A percentile compares a stretch with the other conserved stretches of the same genome.
Evolutionary conservation across 1,284 basidiomycete species (phyloP).

Genomic region (Naganishia albida): DNA sequence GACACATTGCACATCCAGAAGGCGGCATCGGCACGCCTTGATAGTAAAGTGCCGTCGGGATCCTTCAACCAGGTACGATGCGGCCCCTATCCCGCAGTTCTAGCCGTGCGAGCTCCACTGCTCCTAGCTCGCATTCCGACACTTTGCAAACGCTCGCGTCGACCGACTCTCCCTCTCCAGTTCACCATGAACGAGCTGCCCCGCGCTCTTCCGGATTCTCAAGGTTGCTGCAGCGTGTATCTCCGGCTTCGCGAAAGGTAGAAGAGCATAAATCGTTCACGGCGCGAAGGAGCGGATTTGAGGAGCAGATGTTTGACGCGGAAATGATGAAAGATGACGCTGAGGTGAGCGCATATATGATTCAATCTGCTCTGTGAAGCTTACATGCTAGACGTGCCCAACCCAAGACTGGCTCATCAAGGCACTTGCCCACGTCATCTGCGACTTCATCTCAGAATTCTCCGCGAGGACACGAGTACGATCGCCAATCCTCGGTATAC

Average conservation of each 20-base stretch:
- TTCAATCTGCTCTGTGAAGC: neutral
- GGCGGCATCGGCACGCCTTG: too few relatives aligned
- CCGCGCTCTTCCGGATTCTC: slow-evolving; percentile 15
- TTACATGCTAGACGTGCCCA: neutral
- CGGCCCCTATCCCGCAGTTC: too few relatives aligned
- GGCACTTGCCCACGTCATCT: neutral
- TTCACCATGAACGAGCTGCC: neutral
- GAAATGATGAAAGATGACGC: neutral
- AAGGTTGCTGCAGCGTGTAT: slow-evolving; percentile 14
- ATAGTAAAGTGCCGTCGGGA: too few relatives aligned
- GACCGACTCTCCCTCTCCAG: too few relatives aligned
- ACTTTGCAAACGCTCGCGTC: too few relatives aligned
- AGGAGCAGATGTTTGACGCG: neutral
- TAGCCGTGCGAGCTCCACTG: too few relatives aligned
- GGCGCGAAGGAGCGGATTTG: neutral
- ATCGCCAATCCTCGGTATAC: neutral
- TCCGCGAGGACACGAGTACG: neutral
- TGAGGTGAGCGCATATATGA: neutral
- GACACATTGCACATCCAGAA: too few relatives aligned
- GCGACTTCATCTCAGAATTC: neutral
- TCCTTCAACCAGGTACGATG: too few relatives aligned
- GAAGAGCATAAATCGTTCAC: neutral
- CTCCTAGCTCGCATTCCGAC: too few relatives aligned
- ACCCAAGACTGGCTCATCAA: neutral
- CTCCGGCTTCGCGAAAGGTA: neutral